Conservation (phyloP, 495 filamentous ascomycete species). For the Lophium mytilinum region DNA sequence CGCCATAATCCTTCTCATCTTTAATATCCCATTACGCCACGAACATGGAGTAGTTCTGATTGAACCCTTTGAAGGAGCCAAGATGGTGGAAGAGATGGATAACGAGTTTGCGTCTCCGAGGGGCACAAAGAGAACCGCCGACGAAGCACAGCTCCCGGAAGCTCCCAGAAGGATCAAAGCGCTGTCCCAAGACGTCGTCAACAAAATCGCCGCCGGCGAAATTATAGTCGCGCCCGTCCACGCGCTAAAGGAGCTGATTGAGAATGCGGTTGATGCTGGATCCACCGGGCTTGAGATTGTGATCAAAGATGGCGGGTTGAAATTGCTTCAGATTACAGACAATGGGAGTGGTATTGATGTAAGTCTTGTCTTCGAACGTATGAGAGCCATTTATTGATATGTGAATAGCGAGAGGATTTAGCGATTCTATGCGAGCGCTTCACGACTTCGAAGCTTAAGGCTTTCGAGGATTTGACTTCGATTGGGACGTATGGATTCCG, state of each 20-base stretch:
- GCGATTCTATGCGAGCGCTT: slow-evolving; percentile 93
- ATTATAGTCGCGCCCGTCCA: slow-evolving; percentile 98
- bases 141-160: slow-evolving; percentile 9
- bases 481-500: slow-evolving; percentile 97
- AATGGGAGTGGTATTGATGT: slow-evolving; percentile 97
- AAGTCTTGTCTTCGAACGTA: slow-evolving; percentile 23
- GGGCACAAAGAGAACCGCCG: slow-evolving; percentile 26
- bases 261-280: slow-evolving; percentile 95
- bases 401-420: slow-evolving; percentile 58
- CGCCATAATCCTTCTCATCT: no score
- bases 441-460: slow-evolving; percentile 92
- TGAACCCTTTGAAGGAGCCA: no score
- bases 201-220: slow-evolving; percentile 99
- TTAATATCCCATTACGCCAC: no score
- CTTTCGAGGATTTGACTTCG: slow-evolving; percentile 84
- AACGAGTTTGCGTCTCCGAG: slow-evolving; percentile 9
- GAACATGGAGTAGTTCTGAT: no score
- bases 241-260: slow-evolving; percentile 93
- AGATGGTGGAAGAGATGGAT: slow-evolving; percentile 19
- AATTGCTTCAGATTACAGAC: slow-evolving; percentile 93
- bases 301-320: slow-evolving; percentile 94
- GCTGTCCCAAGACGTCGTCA: slow-evolving; percentile 90
- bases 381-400: neutral
- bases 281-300: slow-evolving; percentile 86
- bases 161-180: slow-evolving; percentile 74